A percentile compares a stretch with the other conserved stretches of the same genome.
Conservation (phyloP, 1,139 yeast species). For the Zygoascus sp. region DNA sequence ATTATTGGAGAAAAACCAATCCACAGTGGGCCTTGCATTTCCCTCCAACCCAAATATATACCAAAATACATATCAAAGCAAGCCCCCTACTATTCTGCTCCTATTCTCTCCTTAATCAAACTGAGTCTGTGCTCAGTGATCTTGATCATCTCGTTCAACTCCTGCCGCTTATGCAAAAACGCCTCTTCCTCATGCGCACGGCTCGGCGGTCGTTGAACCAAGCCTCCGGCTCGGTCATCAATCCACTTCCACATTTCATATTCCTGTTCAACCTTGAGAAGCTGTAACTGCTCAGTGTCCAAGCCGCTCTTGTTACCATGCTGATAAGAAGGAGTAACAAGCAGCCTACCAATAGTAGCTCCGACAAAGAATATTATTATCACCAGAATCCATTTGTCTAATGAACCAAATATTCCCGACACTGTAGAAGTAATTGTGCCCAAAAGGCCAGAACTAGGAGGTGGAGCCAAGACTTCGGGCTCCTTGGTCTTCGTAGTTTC, state of each 20-base stretch:
- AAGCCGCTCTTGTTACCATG: constrained; percentile 9
- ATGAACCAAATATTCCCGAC: constrained; percentile 13
- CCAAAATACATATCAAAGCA: background rate
- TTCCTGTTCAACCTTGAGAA: constrained; percentile 48
- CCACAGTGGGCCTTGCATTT: too few relatives aligned
- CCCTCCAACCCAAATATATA: too few relatives aligned
- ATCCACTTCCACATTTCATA: constrained; percentile 80
- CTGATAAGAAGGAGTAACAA: constrained; percentile 15
- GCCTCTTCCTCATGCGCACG: background rate
- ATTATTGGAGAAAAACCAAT: too few relatives aligned
- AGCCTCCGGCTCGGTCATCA: constrained; percentile 43
- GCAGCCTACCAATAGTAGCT: constrained; percentile 24
- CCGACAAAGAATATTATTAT: constrained; percentile 19
- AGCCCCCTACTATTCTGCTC: background rate
- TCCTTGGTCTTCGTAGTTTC: constrained; percentile 1
- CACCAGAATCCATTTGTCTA: constrained; percentile 22
- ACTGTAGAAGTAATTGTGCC: constrained; percentile 8
- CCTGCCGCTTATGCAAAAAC: constrained; percentile 40
- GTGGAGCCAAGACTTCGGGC: background rate
- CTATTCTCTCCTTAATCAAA: constrained; percentile 33
- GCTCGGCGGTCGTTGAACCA: background rate
- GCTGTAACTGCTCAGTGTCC: constrained; percentile 15
- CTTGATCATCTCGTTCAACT: constrained; percentile 50
- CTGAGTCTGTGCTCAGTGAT: constrained; percentile 51
- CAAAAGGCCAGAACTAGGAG: constrained; percentile 8